Conservation (phyloP, 2,329 filamentous ascomycete species). For the Coniochaeta hoffmannii region DNA sequence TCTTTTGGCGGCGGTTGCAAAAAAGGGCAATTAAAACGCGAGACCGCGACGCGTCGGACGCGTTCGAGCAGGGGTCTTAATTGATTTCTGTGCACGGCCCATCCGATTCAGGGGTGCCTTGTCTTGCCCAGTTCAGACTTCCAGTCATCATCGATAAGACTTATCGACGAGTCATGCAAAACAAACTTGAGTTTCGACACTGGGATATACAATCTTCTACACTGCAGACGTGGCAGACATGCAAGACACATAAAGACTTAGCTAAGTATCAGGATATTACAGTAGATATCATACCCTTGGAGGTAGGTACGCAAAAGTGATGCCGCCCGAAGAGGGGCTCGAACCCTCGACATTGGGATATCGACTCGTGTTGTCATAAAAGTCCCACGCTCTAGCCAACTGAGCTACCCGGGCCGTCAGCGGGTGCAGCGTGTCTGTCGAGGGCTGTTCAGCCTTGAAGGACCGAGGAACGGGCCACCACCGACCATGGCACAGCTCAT, state of each 20-base stretch:
- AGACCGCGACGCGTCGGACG: neutral
- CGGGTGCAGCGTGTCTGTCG: neutral
- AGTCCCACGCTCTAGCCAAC: constrained; percentile 4
- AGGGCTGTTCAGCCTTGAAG: too few species aligned
- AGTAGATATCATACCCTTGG: neutral
- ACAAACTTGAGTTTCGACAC: too few species aligned
- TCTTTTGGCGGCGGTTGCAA: neutral
- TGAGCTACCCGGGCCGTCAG: constrained; percentile 2
- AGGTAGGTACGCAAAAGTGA: neutral
- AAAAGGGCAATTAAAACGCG: constrained; percentile 1
- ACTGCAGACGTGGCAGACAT: neutral
- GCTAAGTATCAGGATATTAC: neutral
- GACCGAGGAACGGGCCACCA: too few species aligned
- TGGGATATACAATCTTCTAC: neutral
- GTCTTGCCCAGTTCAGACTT: too few species aligned
- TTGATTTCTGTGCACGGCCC: neutral
- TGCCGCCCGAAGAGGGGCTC: constrained; percentile 3
- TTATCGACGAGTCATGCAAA: too few species aligned
- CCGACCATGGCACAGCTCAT: too few species aligned
- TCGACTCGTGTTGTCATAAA: neutral
- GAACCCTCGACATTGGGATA: constrained; percentile 4
- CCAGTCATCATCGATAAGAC: too few species aligned
- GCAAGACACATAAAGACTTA: neutral
- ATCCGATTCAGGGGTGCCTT: neutral
- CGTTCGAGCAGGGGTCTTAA: neutral